phyloP scores from a whole-genome alignment of 371 early-diverging fungal genomes.

The Dinochytrium kinnereticum region DNA sequence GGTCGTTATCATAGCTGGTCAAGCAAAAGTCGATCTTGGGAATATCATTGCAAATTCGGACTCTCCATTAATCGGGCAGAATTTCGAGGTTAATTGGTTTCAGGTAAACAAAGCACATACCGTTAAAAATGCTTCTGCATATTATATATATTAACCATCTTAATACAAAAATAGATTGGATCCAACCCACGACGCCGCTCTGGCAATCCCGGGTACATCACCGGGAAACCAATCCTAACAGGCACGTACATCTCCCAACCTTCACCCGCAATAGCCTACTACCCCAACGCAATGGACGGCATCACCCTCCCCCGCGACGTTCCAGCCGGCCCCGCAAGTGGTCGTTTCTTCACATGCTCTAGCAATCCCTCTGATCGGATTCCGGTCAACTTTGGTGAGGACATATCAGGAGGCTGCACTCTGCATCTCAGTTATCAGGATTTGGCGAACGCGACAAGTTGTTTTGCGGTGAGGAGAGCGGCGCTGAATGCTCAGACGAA shows the following conservation, averaged over 20 bases:
- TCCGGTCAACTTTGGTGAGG: slow-evolving; percentile 41
- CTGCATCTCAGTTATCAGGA: slow-evolving; percentile 24
- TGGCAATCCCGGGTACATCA: slow-evolving; percentile 46
- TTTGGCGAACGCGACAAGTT: slow-evolving; percentile 8
- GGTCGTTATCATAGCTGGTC: slow-evolving; percentile 6
- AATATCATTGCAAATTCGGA: neutral
- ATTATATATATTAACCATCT: neutral
- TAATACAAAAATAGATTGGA: too few species aligned
- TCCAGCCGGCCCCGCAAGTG: neutral
- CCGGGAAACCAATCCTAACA: slow-evolving; percentile 36
- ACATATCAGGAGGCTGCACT: slow-evolving; percentile 43
- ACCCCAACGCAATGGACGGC: slow-evolving; percentile 23
- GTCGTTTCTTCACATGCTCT: neutral
- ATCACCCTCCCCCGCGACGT: slow-evolving; percentile 34
- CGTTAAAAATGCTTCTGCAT: neutral
- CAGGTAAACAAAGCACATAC: slow-evolving; percentile 17
- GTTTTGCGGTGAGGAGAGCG: slow-evolving; percentile 23
- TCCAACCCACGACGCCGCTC: slow-evolving; percentile 24
- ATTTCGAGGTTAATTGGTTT: slow-evolving; percentile 19
- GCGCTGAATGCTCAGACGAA: slow-evolving; percentile 31
- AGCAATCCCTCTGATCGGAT: slow-evolving; percentile 24
- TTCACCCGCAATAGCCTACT: slow-evolving; percentile 32
- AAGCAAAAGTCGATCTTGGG: slow-evolving; percentile 8
- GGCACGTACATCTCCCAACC: slow-evolving; percentile 22
- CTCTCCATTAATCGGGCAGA: slow-evolving; percentile 18